A percentile compares a stretch with the other conserved stretches of the same genome.
phyloP scores from a whole-genome alignment of 176 grass and related monocot genomes.

The Chrysopogon serrulatus region DNA sequence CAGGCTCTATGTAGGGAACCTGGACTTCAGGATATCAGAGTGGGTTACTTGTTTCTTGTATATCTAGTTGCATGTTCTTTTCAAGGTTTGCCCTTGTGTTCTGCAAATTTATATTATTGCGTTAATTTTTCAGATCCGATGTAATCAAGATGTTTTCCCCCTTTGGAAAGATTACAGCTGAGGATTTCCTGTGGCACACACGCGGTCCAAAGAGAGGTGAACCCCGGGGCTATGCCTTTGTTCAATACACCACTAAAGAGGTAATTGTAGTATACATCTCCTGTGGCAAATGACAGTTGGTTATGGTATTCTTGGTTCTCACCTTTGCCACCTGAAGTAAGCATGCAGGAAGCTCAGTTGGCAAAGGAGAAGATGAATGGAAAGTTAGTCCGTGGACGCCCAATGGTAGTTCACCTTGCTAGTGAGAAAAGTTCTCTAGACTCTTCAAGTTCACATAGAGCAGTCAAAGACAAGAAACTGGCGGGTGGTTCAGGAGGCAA shows the following conservation, averaged over 20 bases:
- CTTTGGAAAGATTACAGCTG: slow-evolving; percentile 67
- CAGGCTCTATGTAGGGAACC: slow-evolving; percentile 80
- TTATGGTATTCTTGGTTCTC: slow-evolving; percentile 33
- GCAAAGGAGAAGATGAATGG: slow-evolving; percentile 93
- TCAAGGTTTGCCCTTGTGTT: not conserved
- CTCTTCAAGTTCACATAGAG: not conserved
- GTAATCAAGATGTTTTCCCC: slow-evolving; percentile 95
- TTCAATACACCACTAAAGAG: slow-evolving; percentile 90
- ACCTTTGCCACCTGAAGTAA: slow-evolving; percentile 86
- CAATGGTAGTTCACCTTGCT: slow-evolving; percentile 77
- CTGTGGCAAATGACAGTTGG: not conserved
- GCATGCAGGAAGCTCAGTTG: slow-evolving; percentile 84
- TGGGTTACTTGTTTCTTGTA: slow-evolving; percentile 17
- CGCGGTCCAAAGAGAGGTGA: slow-evolving; percentile 79
- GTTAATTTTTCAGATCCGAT: slow-evolving; percentile 43
- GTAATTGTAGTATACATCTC: slow-evolving; percentile 48
- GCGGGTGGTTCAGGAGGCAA: slow-evolving; percentile 36
- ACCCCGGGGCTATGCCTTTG: slow-evolving; percentile 86
- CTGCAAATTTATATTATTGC: not conserved
- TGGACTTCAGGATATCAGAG: slow-evolving; percentile 88
- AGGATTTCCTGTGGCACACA: slow-evolving; percentile 85
- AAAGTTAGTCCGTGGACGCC: slow-evolving; percentile 59
- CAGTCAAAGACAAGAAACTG: slow-evolving; percentile 35
- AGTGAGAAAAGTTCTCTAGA: slow-evolving; percentile 60
- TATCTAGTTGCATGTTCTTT: not conserved